Conservation (phyloP, 139 green algal genomes). For the Tetradesmus obliquus region DNA sequence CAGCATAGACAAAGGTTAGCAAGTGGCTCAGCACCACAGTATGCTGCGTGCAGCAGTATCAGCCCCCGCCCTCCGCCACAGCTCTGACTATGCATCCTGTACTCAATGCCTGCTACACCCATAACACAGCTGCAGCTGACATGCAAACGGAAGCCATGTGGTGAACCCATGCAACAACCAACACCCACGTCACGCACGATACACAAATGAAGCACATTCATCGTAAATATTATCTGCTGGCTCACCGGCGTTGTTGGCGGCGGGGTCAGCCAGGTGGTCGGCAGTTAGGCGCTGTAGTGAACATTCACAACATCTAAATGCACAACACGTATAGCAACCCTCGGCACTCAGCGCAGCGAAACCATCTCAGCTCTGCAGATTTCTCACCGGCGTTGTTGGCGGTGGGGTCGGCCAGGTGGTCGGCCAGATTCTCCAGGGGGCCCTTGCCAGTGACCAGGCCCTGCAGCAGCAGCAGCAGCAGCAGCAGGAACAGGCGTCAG, state of each 20-base stretch:
- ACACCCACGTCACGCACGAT: not conserved
- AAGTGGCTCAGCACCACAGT: not conserved
- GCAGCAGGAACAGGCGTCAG: too few relatives aligned
- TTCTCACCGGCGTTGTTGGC: slow-evolving; percentile 48
- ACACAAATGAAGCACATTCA: not conserved
- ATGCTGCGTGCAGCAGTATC: too few relatives aligned
- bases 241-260: not conserved
- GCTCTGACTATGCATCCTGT: too few relatives aligned
- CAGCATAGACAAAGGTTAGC: not conserved
- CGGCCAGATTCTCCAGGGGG: slow-evolving; percentile 70
- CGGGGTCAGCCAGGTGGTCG: not conserved
- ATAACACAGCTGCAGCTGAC: not conserved
- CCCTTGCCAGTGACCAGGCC: slow-evolving; percentile 58
- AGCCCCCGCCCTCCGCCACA: too few relatives aligned
- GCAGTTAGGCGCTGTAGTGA: not conserved
- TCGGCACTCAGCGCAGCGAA: not conserved
- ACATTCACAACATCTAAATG: not conserved
- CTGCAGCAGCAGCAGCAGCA: not conserved
- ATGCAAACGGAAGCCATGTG: not conserved
- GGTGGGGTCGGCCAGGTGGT: slow-evolving; percentile 72
- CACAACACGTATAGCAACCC: not conserved
- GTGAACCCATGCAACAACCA: not conserved
- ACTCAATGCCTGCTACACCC: too few relatives aligned
- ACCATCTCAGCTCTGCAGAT: slow-evolving; percentile 12
- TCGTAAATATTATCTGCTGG: not conserved